A percentile compares a stretch with the other conserved stretches of the same genome.
These are phyloP conservation scores for Wickerhamiella australiensis DNA, from an alignment of 805 yeast species.

Conservation along the genomic window DNA sequence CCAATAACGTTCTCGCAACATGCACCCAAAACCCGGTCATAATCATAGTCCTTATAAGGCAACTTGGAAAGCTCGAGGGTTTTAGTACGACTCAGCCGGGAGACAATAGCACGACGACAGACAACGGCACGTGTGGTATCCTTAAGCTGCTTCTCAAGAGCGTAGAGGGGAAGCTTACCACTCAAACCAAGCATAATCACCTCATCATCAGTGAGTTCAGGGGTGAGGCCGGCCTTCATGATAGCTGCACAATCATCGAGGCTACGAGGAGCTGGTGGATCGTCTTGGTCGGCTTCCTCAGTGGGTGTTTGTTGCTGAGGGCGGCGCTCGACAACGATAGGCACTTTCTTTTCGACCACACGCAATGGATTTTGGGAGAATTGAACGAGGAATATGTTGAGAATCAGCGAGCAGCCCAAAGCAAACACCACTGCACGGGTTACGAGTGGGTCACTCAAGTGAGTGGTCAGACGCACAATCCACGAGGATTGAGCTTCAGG, in stretches of 20 bases:
- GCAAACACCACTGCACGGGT: constrained; percentile 46
- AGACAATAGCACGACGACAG: constrained; percentile 86
- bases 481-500: constrained; percentile 15
- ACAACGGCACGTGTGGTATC: constrained; percentile 88
- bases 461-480: constrained; percentile 13
- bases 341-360: constrained; percentile 27
- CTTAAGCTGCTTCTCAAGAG: constrained; percentile 80
- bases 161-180: constrained; percentile 82
- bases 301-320: constrained; percentile 29
- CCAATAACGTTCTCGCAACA: constrained; percentile 99
- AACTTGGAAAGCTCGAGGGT: constrained; percentile 56
- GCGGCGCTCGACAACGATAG: constrained; percentile 23
- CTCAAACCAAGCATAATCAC: constrained; percentile 54
- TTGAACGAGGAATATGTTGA: constrained; percentile 67
- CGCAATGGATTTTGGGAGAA: constrained; percentile 20
- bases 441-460: constrained; percentile 15
- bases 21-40: constrained; percentile 93
- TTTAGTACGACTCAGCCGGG: constrained; percentile 70
- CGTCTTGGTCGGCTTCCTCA: constrained; percentile 24
- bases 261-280: constrained; percentile 21
- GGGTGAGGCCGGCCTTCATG: constrained; percentile 60
- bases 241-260: constrained; percentile 51
- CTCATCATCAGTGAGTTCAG: constrained; percentile 57
- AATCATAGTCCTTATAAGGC: constrained; percentile 78
- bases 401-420: constrained; percentile 61